A percentile compares a stretch with the other conserved stretches of the same genome.
Evolutionary conservation across 805 yeast genomes (phyloP).

Genomic region (Pachysolen tannophilus): DNA sequence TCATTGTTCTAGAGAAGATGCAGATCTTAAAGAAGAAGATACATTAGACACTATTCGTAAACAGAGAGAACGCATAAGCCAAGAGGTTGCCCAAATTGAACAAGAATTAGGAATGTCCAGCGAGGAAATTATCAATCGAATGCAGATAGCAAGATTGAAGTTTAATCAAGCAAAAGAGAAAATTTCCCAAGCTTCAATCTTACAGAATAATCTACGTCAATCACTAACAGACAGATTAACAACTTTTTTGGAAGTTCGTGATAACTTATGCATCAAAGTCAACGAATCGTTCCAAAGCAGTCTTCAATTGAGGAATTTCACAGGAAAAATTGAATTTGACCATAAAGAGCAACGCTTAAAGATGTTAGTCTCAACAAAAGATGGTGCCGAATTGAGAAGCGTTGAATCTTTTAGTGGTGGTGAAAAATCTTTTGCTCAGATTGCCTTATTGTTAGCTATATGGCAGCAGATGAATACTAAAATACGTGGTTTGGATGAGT

Average conservation of each 20-base stretch:
- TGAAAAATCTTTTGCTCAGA: constrained; percentile 90
- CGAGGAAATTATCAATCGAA: constrained; percentile 44
- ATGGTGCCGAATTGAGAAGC: constrained; percentile 50
- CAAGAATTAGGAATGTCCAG: constrained; percentile 43
- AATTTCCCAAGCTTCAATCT: constrained; percentile 23
- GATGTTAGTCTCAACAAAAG: constrained; percentile 55
- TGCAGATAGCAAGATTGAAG: constrained; percentile 33
- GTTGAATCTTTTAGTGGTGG: constrained; percentile 93
- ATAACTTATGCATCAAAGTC: constrained; percentile 38
- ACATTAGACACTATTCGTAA: constrained; percentile 38
- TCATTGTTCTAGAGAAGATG: constrained; percentile 41
- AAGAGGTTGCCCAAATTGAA: constrained; percentile 44
- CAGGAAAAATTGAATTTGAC: constrained; percentile 65
- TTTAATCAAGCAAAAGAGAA: constrained; percentile 34
- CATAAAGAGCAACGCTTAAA: constrained; percentile 40
- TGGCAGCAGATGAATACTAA: constrained; percentile 91
- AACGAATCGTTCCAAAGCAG: constrained; percentile 52
- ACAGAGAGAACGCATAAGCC: constrained; percentile 39
- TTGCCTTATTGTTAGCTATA: constrained; percentile 77
- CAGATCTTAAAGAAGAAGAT: constrained; percentile 29
- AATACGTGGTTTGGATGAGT: constrained; percentile 89
- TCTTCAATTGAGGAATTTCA: constrained; percentile 58
- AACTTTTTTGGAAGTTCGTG: constrained; percentile 31
- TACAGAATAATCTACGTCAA: constrained; percentile 20
- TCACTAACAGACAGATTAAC: constrained; percentile 36